Percentiles rank a stretch among this genome's conserved stretches.
phyloP scores from a whole-genome alignment of 306 rosid genomes.

The Trifolium pratense region DNA sequence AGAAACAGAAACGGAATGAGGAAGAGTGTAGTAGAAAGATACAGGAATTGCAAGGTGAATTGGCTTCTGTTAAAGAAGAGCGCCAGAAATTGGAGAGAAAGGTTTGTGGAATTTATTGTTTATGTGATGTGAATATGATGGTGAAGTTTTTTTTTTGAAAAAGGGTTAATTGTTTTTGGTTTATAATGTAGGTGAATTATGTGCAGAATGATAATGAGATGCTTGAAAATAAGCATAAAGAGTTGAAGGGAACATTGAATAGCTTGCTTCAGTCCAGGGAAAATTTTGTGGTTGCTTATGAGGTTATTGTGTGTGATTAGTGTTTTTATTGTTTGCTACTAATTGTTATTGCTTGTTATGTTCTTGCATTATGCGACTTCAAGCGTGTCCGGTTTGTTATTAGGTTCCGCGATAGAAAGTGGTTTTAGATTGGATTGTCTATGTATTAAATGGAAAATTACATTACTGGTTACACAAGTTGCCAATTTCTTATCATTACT shows the following conservation, averaged over 20 bases:
- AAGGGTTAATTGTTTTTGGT: not conserved
- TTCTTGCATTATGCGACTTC: not conserved
- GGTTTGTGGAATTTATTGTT: conserved; percentile 45
- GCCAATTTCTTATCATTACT: not conserved
- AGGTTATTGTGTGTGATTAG: conserved; percentile 51
- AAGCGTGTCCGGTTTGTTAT: not conserved
- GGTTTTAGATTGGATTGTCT: not conserved
- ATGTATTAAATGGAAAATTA: not conserved
- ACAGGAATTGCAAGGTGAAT: conserved; percentile 64
- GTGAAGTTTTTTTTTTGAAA: not conserved
- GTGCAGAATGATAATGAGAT: conserved; percentile 65
- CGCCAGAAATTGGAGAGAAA: conserved; percentile 61
- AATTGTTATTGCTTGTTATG: not conserved
- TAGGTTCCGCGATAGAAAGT: not conserved
- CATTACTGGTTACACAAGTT: conserved; percentile 7
- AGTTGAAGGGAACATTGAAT: conserved; percentile 65
- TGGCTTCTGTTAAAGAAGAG: conserved; percentile 59
- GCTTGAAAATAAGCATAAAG: conserved; percentile 74
- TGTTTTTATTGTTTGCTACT: not conserved
- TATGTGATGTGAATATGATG: not conserved
- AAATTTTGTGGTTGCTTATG: conserved; percentile 61
- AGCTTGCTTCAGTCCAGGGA: conserved; percentile 66
- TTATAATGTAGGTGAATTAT: conserved; percentile 57
- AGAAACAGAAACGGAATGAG: conserved; percentile 76
- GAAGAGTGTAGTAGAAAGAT: conserved; percentile 65